Conservation (phyloP, 176 grass and related monocot genomes). For the Lolium multiflorum region DNA sequence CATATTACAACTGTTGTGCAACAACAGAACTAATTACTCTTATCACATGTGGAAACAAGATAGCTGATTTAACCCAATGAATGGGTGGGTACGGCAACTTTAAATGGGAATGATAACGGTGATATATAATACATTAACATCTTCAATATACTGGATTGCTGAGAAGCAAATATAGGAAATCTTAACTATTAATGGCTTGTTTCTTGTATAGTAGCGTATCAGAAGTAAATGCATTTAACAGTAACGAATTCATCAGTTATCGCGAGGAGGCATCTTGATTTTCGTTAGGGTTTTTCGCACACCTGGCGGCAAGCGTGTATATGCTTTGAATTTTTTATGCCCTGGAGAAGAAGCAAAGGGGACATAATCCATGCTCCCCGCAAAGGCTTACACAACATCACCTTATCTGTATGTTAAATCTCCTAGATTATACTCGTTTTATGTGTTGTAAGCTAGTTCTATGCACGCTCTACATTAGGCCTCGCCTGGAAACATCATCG, state of each 20-base stretch:
- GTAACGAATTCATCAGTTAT: not conserved
- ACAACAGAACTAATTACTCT: not conserved
- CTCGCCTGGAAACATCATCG: not conserved
- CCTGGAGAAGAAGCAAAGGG: not conserved
- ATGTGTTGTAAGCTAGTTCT: not conserved
- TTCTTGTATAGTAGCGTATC: constrained; percentile 23
- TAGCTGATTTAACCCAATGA: constrained; percentile 20
- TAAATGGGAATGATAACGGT: not conserved
- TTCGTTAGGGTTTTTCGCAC: not conserved
- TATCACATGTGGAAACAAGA: not conserved
- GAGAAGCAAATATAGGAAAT: not conserved
- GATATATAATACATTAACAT: not conserved
- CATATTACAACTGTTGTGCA: constrained; percentile 10
- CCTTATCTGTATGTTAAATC: not conserved
- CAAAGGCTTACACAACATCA: constrained; percentile 1
- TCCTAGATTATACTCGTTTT: not conserved
- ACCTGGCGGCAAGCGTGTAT: no score
- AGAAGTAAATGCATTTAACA: not conserved
- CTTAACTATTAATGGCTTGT: not conserved
- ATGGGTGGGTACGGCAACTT: not conserved
- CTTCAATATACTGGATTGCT: not conserved
- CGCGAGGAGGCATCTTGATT: not conserved
- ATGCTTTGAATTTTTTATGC: no score
- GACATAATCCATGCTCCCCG: not conserved
- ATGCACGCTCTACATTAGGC: not conserved